phyloP scores from a whole-genome alignment of 108 stramenopile species.

The Thalassiosira profunda region DNA sequence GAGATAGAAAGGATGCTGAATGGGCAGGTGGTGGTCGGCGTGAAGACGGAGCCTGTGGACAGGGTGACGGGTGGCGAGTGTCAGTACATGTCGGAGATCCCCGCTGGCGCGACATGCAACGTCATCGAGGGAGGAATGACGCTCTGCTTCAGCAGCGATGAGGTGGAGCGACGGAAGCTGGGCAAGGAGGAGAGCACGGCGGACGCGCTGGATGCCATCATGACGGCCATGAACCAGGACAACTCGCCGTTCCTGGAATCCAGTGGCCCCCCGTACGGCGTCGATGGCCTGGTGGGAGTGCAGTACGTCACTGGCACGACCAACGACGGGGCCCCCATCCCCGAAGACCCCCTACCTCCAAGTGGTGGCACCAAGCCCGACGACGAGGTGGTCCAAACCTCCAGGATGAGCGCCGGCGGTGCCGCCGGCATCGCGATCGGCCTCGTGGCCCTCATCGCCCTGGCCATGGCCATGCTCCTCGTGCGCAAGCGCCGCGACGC shows the following conservation, averaged over 20 bases:
- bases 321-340: background rate
- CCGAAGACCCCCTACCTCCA: too few species aligned
- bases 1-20: background rate
- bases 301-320: background rate
- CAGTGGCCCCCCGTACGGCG: background rate
- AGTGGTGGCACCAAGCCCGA: background rate
- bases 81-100: background rate
- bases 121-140: slow-evolving; percentile 1
- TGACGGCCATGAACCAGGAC: background rate
- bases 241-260: background rate
- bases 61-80: background rate
- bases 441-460: background rate
- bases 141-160: background rate
- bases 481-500: background rate
- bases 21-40: background rate
- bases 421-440: background rate
- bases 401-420: background rate
- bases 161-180: background rate
- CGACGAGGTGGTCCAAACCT: background rate
- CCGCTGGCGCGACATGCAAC: background rate
- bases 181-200: background rate
- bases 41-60: background rate
- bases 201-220: background rate
- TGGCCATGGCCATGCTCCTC: background rate
- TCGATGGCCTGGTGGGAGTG: background rate